Evolutionary conservation across 352 stramenopile species (phyloP), one percentile per base, ranked within the genome.

Genomic region (Plasmopara viticola): DNA sequence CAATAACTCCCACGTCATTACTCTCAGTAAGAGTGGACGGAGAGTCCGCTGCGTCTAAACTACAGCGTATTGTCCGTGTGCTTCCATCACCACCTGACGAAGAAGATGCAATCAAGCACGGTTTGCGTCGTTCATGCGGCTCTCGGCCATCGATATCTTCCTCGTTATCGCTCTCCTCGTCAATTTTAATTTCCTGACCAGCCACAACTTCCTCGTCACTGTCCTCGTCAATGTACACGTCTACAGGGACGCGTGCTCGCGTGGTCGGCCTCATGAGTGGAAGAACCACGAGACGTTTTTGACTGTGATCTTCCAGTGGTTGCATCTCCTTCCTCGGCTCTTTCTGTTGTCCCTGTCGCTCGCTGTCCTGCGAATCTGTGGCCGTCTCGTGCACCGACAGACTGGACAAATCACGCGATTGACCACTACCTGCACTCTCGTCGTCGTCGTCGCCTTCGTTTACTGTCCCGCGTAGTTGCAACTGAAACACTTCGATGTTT

Each of bases 401-500:
- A 58, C 55, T 68, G 40, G 48, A 14, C 12, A 65, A 47, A 35
- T 51, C 60, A 30, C 44, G 58, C 17, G 58, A 35, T 30, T 46
- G 61, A 58, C 39, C 37, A 15, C 37, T 51, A n/a, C 29, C 47
- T 17, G 40, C 52, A 35, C 57, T 58, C 17, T 67, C 58, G 39
- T 58, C 53, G 35, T 58, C 53, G 35, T 76, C 64, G 20, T 68
- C 69, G 52, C 74, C 70, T 51, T 87, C 78, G 53, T 85, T 83
- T 41, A 82, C 34, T 9, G 78, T 87, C 51, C 86, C 73, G 13
- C 76, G 78, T 51, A 90, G 62, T 33, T 72, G 68, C 44, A 90
- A 56, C 4, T 74, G 78, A 29, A 82, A 85, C 15, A 90, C 76
- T 51, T 90, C 78, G 55, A 90, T 86, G 17, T 64, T 75, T 44